Conservation (phyloP, 164 flowering plant genomes). For the Sedum album region DNA sequence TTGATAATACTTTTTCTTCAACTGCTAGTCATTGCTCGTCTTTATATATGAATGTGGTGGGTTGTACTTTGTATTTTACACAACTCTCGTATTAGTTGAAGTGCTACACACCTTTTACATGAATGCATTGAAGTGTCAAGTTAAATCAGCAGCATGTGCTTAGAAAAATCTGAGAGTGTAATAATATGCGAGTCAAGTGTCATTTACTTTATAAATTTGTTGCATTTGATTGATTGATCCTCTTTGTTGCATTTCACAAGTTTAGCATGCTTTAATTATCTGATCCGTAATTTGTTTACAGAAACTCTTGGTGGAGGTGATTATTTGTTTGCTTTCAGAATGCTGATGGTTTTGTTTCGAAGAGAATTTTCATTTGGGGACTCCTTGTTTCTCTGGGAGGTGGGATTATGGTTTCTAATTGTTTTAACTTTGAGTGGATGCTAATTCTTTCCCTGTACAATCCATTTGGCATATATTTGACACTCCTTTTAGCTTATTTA, state of each 20-base stretch:
- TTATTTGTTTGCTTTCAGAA: slow-evolving; percentile 90
- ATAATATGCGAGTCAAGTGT: too few relatives aligned
- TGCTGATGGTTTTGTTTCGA: slow-evolving; percentile 99
- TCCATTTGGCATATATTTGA: neutral
- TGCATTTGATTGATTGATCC: too few relatives aligned
- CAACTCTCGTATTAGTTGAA: too few relatives aligned
- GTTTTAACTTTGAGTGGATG: neutral
- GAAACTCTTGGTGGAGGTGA: slow-evolving; percentile 96
- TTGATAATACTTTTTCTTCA: neutral
- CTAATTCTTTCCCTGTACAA: neutral
- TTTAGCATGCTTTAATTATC: neutral
- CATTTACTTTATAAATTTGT: too few relatives aligned
- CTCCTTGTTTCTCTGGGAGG: slow-evolving; percentile 98
- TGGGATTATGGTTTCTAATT: slow-evolving; percentile 16
- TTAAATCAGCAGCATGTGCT: too few relatives aligned
- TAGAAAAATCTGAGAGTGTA: too few relatives aligned
- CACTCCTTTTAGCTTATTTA: slow-evolving; percentile 3
- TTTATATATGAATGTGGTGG: too few relatives aligned
- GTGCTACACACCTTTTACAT: neutral
- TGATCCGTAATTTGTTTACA: slow-evolving; percentile 28
- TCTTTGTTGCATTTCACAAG: neutral
- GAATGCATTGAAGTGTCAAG: neutral
- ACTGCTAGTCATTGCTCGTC: too few relatives aligned
- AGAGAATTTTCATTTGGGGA: slow-evolving; percentile 96
- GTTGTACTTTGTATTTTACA: too few relatives aligned